Conservation (phyloP, 768 basidiomycete genomes). For the Suillus discolor region DNA sequence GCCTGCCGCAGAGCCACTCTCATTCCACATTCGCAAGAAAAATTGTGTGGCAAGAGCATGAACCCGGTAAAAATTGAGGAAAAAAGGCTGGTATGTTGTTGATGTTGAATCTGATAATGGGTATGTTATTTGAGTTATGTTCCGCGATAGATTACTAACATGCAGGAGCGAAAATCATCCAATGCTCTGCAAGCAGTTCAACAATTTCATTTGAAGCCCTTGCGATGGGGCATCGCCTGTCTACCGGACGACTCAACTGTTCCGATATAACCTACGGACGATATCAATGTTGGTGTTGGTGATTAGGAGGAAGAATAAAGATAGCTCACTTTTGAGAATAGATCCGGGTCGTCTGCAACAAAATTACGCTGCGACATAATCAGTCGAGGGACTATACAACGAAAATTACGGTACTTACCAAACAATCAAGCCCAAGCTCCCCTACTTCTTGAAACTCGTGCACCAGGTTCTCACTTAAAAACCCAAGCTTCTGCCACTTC, state of each 20-base stretch:
- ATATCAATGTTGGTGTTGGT: slow-evolving; percentile 12
- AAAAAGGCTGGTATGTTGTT: slow-evolving; percentile 83
- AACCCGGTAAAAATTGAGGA: slow-evolving; percentile 81
- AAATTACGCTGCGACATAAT: slow-evolving; percentile 55
- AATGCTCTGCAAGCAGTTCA: slow-evolving; percentile 81
- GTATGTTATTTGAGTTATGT: slow-evolving; percentile 7
- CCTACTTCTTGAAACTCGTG: slow-evolving; percentile 81
- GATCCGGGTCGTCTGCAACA: slow-evolving; percentile 67
- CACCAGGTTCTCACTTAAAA: slow-evolving; percentile 71
- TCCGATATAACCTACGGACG: slow-evolving; percentile 68
- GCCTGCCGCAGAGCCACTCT: slow-evolving; percentile 73
- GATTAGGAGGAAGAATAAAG: background rate
- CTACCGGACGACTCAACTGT: slow-evolving; percentile 71
- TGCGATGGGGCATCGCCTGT: slow-evolving; percentile 81
- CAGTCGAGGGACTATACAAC: background rate
- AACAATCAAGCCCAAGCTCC: slow-evolving; percentile 78
- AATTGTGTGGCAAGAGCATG: slow-evolving; percentile 82
- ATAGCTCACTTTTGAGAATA: slow-evolving; percentile 65
- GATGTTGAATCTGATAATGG: slow-evolving; percentile 63
- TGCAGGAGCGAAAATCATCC: slow-evolving; percentile 83
- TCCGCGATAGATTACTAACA: slow-evolving; percentile 46
- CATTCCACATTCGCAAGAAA: slow-evolving; percentile 92
- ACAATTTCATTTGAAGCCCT: slow-evolving; percentile 86
- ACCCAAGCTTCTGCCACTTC: slow-evolving; percentile 82
- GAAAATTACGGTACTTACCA: slow-evolving; percentile 48